Conservation (phyloP, 140 eudicot species). For the Eryngium alpinum region DNA sequence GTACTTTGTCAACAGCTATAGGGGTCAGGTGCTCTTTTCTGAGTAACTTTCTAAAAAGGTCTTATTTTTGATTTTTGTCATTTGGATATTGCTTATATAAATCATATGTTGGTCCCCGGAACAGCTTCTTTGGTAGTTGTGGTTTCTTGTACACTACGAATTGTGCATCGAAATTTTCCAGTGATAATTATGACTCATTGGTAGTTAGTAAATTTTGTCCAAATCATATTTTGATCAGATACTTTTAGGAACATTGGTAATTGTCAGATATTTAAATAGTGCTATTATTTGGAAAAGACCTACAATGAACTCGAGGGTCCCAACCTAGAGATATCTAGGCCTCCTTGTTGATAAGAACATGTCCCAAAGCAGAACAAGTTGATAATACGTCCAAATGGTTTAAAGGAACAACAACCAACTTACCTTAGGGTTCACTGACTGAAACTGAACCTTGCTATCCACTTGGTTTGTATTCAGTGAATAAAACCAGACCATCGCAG, state of each 20-base stretch:
- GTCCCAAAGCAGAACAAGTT: neutral
- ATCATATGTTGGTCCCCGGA: neutral
- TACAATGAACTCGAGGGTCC: no score
- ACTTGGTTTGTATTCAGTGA: neutral
- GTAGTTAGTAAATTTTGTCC: neutral
- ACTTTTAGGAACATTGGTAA: neutral
- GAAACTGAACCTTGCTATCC: neutral
- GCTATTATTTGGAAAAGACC: no score
- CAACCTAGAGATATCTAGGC: neutral
- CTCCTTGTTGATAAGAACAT: neutral
- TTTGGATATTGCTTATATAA: slow-evolving; percentile 9
- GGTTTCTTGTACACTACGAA: neutral
- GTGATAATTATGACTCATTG: neutral
- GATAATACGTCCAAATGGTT: neutral
- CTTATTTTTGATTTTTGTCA: neutral
- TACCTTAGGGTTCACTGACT: neutral
- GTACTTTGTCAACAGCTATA: slow-evolving; percentile 10
- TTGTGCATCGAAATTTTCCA: neutral
- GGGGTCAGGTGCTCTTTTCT: neutral
- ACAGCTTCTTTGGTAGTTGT: neutral
- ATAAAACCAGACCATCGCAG: neutral
- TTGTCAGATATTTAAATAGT: neutral
- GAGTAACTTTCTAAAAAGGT: neutral
- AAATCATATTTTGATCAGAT: neutral
- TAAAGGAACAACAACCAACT: neutral